Evolutionary conservation across 75 land plant species (phyloP).

Genomic region (Pinus taeda): DNA sequence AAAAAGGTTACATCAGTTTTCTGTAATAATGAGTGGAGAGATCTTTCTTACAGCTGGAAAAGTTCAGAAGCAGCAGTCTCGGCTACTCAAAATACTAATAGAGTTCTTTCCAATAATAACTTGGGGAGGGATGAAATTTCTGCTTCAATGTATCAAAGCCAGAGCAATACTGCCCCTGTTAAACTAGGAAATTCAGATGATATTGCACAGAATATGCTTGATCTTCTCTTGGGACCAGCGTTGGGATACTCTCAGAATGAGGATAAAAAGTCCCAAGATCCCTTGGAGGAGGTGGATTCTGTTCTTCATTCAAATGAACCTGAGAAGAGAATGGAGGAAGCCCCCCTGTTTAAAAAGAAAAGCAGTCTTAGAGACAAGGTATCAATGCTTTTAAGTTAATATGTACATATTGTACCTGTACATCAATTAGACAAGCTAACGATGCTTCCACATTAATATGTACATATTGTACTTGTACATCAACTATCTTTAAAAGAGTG

Average conservation of each 20-base stretch:
- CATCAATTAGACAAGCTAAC: not conserved
- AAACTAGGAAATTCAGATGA: not conserved
- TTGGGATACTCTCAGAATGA: conserved; percentile 1
- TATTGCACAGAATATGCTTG: conserved; percentile 9
- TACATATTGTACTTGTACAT: not conserved
- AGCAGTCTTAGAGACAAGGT: conserved; percentile 8
- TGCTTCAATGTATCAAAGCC: not conserved
- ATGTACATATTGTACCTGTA: not conserved
- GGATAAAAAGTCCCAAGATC: not conserved
- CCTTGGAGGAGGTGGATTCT: conserved; percentile 1
- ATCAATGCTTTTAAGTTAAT: conserved; percentile 5
- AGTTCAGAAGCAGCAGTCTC: not conserved
- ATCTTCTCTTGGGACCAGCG: conserved; percentile 2
- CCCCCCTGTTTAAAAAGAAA: conserved; percentile 4
- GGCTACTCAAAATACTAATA: not conserved
- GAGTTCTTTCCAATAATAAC: not conserved
- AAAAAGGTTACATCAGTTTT: not conserved
- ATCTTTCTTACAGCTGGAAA: not conserved
- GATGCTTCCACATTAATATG: conserved; percentile 1
- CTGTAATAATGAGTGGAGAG: conserved; percentile 7
- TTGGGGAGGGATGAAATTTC: not conserved
- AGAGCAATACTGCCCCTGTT: not conserved
- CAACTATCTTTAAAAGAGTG: too few relatives aligned
- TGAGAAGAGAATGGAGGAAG: not conserved
- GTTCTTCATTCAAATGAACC: not conserved